phyloP scores from a whole-genome alignment of 2,329 filamentous ascomycete genomes.

The Fulvia fulva region DNA sequence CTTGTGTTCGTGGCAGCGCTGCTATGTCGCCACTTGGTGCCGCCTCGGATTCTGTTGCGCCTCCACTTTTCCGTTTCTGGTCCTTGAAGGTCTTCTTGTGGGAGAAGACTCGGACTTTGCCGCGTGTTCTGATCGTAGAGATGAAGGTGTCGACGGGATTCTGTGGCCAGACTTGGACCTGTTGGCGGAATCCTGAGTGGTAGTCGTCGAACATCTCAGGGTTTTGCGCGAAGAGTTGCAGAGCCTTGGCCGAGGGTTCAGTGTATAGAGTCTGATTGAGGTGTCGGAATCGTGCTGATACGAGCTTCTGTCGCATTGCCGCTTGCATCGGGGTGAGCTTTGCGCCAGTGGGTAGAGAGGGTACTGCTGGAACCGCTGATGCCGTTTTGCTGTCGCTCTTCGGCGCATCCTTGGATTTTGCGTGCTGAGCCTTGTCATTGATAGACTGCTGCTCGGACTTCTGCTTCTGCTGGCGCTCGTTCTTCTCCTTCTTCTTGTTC shows the following conservation, averaged over 20 bases:
- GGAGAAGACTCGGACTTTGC: constrained; percentile 43
- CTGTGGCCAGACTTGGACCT: constrained; percentile 93
- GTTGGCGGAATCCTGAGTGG: constrained; percentile 90
- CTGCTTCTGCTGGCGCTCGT: constrained; percentile 32
- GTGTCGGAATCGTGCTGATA: constrained; percentile 93
- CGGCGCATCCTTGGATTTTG: constrained; percentile 12
- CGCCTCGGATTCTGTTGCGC: constrained; percentile 23
- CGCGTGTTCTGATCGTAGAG: constrained; percentile 64
- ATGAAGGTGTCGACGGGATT: constrained; percentile 93
- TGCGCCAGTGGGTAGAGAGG: constrained; percentile 36
- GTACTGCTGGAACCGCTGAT: constrained; percentile 25
- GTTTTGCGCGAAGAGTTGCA: constrained; percentile 73
- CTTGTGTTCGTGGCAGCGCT: constrained; percentile 66
- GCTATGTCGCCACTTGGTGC: constrained; percentile 20
- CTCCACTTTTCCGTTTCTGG: constrained; percentile 42
- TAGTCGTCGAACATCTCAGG: constrained; percentile 96
- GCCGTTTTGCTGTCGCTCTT: constrained; percentile 8
- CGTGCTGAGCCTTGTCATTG: neutral
- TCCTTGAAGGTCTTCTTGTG: constrained; percentile 33
- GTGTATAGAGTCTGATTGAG: constrained; percentile 97
- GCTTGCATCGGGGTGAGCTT: constrained; percentile 90
- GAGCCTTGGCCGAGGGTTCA: constrained; percentile 77
- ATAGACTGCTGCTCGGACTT: constrained; percentile 28
- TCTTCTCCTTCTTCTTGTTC: constrained; percentile 28
- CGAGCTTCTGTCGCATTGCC: constrained; percentile 89